Evolutionary conservation across 805 yeast genomes (phyloP).

Genomic region (Candida qinlingensis): DNA sequence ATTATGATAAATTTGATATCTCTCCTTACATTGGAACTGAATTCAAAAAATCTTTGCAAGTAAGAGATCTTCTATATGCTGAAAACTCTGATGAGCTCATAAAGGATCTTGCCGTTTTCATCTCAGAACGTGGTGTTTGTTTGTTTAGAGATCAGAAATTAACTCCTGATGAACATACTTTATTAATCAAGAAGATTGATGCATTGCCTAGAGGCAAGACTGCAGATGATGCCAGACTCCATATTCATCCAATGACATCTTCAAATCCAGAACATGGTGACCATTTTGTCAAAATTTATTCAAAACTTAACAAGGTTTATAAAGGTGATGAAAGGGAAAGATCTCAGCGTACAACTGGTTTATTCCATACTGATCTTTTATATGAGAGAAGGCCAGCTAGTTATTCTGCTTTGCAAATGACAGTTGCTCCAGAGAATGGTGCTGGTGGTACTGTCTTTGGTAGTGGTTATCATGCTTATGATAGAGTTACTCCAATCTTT

Average conservation of each 20-base stretch:
- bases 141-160: neutral
- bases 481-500: neutral
- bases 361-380: neutral
- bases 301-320: conserved; percentile 1
- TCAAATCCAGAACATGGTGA: conserved; percentile 2
- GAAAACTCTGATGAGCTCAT: neutral
- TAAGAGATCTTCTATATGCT: neutral
- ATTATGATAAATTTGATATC: neutral
- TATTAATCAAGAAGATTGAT: neutral
- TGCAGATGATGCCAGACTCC: neutral
- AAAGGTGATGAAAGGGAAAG: conserved; percentile 1
- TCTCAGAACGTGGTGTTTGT: neutral
- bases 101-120: neutral
- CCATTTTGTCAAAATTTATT: conserved; percentile 1
- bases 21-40: neutral
- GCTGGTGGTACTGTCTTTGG: conserved; percentile 6
- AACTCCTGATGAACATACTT: neutral
- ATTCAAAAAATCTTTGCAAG: neutral
- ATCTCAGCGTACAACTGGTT: conserved; percentile 2
- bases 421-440: neutral
- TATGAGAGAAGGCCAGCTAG: conserved; percentile 1
- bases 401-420: conserved; percentile 1
- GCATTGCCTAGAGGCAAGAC: neutral
- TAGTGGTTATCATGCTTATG: conserved; percentile 2
- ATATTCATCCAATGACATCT: conserved; percentile 2